Conservation (phyloP, 2,329 filamentous ascomycete species). For the Trichoderma pleuroti region DNA sequence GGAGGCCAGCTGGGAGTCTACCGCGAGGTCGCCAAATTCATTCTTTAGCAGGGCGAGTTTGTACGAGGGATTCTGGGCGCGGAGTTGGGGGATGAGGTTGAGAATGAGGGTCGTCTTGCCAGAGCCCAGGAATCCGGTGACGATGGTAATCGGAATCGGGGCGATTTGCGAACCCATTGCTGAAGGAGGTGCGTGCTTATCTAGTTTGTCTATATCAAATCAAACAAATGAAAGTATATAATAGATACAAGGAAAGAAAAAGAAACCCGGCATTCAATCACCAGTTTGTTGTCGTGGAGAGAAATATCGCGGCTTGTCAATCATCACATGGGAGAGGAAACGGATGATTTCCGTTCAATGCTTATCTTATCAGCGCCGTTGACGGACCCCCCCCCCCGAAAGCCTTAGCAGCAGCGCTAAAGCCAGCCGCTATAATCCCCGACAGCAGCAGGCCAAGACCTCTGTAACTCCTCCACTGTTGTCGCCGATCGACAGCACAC, state of each 20-base stretch:
- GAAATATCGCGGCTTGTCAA: slow-evolving; percentile 6
- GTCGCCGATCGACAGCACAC: not conserved
- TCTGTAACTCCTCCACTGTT: not conserved
- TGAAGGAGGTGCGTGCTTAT: not conserved
- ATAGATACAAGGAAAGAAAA: not conserved
- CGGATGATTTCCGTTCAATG: not conserved
- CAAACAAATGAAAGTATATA: not conserved
- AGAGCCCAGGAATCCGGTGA: slow-evolving; percentile 93
- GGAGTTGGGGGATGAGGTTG: slow-evolving; percentile 87
- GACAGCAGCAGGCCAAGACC: not conserved
- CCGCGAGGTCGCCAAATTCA: slow-evolving; percentile 90
- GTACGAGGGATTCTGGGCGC: slow-evolving; percentile 67
- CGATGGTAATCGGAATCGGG: slow-evolving; percentile 84
- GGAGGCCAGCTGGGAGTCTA: slow-evolving; percentile 88
- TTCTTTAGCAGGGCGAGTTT: slow-evolving; percentile 94
- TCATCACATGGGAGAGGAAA: not conserved
- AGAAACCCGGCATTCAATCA: not conserved
- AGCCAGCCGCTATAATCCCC: not conserved
- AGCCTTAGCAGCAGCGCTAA: not conserved
- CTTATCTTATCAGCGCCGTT: slow-evolving; percentile 16
- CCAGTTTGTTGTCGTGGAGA: not conserved
- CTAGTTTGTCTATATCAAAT: not conserved
- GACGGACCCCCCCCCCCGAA: not conserved
- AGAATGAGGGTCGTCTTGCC: slow-evolving; percentile 96
- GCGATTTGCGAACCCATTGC: slow-evolving; percentile 56